These are phyloP conservation scores for Phyllostachys edulis DNA, from an alignment of 176 grass and related monocot genomes.

Conservation along the genomic window DNA sequence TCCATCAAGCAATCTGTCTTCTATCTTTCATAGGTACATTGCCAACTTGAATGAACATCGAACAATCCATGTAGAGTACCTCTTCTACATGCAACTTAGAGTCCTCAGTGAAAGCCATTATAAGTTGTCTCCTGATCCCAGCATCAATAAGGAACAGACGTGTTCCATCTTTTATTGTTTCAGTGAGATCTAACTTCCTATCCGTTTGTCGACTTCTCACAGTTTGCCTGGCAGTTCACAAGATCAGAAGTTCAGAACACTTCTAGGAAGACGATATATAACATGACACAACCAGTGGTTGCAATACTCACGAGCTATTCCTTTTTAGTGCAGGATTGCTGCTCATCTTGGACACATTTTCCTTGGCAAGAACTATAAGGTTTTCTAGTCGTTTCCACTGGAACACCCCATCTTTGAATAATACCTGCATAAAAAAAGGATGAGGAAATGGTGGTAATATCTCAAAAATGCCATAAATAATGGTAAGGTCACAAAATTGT, in stretches of 20 bases:
- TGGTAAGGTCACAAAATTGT: neutral
- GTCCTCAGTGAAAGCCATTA: slow-evolving; percentile 94
- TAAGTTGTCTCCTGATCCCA: slow-evolving; percentile 85
- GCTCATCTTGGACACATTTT: slow-evolving; percentile 94
- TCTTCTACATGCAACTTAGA: slow-evolving; percentile 95
- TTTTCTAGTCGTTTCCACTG: slow-evolving; percentile 99
- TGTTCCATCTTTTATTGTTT: slow-evolving; percentile 97
- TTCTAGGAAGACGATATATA: slow-evolving; percentile 16
- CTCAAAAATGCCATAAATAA: neutral
- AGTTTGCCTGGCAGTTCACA: slow-evolving; percentile 51
- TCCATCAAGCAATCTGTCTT: neutral
- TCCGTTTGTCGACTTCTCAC: slow-evolving; percentile 43
- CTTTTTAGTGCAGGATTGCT: slow-evolving; percentile 75
- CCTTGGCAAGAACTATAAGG: slow-evolving; percentile 96
- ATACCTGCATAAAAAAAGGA: slow-evolving; percentile 53
- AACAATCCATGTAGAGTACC: slow-evolving; percentile 45
- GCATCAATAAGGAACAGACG: slow-evolving; percentile 90
- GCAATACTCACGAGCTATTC: slow-evolving; percentile 58
- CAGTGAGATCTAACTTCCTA: slow-evolving; percentile 86
- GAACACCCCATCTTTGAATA: slow-evolving; percentile 97
- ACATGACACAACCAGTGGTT: neutral
- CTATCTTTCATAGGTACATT: neutral
- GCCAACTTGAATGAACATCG: neutral
- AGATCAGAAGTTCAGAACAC: slow-evolving; percentile 30
- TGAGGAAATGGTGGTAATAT: neutral